These are phyloP conservation scores for Penicillium olsonii DNA, from an alignment of 2,329 filamentous ascomycete genomes.

Conservation along the genomic window DNA sequence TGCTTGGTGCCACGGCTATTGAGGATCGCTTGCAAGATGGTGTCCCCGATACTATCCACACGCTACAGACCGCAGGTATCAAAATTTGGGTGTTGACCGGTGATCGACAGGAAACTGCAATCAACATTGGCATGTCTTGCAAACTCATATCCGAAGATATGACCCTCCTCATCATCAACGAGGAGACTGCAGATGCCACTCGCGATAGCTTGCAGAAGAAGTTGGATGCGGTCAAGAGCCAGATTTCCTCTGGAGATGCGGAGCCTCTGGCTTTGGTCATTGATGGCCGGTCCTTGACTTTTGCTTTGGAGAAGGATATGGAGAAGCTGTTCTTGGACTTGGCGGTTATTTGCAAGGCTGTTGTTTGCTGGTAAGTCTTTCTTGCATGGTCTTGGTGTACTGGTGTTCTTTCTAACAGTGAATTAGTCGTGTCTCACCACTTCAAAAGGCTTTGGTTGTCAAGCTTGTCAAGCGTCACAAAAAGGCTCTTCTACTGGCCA, in stretches of 20 bases:
- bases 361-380: constrained; percentile 73
- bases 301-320: constrained; percentile 86
- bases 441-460: constrained; percentile 96
- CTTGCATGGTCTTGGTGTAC: background rate
- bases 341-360: constrained; percentile 95
- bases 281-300: constrained; percentile 93
- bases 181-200: constrained; percentile 76
- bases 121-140: constrained; percentile 99
- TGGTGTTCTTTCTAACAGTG: constrained; percentile 1
- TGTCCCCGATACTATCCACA: constrained; percentile 97
- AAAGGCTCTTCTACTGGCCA: constrained; percentile 87
- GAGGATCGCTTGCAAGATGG: constrained; percentile 97
- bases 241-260: constrained; percentile 64
- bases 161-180: constrained; percentile 95
- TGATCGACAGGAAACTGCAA: constrained; percentile 96
- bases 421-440: constrained; percentile 78
- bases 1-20: constrained; percentile 94
- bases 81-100: constrained; percentile 98
- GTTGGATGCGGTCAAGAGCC: constrained; percentile 81
- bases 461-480: constrained; percentile 96
- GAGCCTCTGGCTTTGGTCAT: constrained; percentile 91
- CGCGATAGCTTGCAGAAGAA: constrained; percentile 92
- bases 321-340: constrained; percentile 93
- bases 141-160: constrained; percentile 98
- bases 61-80: constrained; percentile 92